phyloP scores from a whole-genome alignment of 768 basidiomycete genomes.

The Serendipita sp. region DNA sequence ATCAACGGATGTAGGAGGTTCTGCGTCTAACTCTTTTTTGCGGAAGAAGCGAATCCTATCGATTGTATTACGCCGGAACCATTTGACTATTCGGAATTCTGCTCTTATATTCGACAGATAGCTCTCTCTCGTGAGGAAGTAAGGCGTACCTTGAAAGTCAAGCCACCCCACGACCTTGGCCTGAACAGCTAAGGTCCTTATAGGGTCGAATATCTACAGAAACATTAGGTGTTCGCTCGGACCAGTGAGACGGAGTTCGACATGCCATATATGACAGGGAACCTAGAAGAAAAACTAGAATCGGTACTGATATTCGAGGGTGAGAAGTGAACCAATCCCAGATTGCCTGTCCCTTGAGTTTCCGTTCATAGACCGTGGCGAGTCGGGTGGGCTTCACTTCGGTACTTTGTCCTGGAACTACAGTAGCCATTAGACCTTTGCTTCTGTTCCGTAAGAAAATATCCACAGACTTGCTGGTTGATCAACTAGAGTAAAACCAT shows the following conservation, averaged over 20 bases:
- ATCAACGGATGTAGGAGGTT: slow-evolving; percentile 10
- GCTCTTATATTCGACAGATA: slow-evolving; percentile 8
- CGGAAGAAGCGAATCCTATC: slow-evolving; percentile 27
- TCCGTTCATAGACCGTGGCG: slow-evolving; percentile 42
- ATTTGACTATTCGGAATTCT: slow-evolving; percentile 65
- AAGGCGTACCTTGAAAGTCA: slow-evolving; percentile 45
- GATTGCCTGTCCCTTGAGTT: slow-evolving; percentile 47
- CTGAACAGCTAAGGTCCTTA: slow-evolving; percentile 70
- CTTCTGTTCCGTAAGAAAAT: too few species aligned
- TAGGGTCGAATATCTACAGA: slow-evolving; percentile 74
- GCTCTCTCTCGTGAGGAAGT: not conserved
- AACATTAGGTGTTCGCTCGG: not conserved
- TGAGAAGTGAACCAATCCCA: slow-evolving; percentile 75
- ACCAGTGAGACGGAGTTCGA: slow-evolving; percentile 7
- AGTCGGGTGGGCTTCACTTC: slow-evolving; percentile 25
- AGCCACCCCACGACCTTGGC: slow-evolving; percentile 74
- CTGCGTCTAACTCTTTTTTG: slow-evolving; percentile 12
- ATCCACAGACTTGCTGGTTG: too few species aligned
- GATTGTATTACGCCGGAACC: slow-evolving; percentile 49
- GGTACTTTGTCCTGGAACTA: not conserved
- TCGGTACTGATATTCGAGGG: slow-evolving; percentile 67
- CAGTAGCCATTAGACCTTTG: not conserved
- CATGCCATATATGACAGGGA: slow-evolving; percentile 74
- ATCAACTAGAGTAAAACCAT: not conserved
- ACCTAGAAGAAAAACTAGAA: slow-evolving; percentile 77